phyloP scores from a whole-genome alignment of 2,329 filamentous ascomycete genomes.

The Elsinoe arachidis region DNA sequence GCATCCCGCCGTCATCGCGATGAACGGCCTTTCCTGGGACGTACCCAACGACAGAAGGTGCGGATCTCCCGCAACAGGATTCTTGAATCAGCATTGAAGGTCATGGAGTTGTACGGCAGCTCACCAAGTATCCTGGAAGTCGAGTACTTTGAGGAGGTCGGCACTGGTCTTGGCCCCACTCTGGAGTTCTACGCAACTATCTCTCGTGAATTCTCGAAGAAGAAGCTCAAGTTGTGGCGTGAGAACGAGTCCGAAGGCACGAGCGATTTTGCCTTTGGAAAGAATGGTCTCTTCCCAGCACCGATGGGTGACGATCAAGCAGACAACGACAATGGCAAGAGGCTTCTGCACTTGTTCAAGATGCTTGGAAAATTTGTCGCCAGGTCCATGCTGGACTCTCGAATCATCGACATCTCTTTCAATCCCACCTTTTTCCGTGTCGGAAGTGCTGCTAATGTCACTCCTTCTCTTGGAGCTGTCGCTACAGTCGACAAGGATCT shows the following conservation, averaged over 20 bases:
- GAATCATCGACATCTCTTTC: slow-evolving; percentile 95
- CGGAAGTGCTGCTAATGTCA: slow-evolving; percentile 56
- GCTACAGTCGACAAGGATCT: slow-evolving; percentile 81
- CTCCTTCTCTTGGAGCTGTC: slow-evolving; percentile 78
- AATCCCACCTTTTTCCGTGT: slow-evolving; percentile 97
- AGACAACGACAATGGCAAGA: slow-evolving; percentile 68
- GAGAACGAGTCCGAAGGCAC: slow-evolving; percentile 66
- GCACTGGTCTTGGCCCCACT: slow-evolving; percentile 88
- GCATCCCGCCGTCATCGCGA: slow-evolving; percentile 74
- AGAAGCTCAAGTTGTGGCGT: slow-evolving; percentile 93
- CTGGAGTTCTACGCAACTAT: slow-evolving; percentile 97
- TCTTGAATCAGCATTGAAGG: slow-evolving; percentile 90
- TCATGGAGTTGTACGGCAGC: slow-evolving; percentile 97
- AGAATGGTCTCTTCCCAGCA: slow-evolving; percentile 79
- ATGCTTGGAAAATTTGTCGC: slow-evolving; percentile 96
- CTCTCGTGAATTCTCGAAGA: slow-evolving; percentile 94
- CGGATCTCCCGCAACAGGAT: slow-evolving; percentile 92
- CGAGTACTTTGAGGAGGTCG: slow-evolving; percentile 97
- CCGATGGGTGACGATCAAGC: slow-evolving; percentile 76
- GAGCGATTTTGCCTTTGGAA: slow-evolving; percentile 77
- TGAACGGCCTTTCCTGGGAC: slow-evolving; percentile 81
- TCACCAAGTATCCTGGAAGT: slow-evolving; percentile 93
- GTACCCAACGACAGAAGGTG: slow-evolving; percentile 94
- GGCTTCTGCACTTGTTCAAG: slow-evolving; percentile 80
- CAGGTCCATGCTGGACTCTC: slow-evolving; percentile 93